Evolutionary conservation across 2,329 filamentous ascomycete species (phyloP), one percentile per base, ranked within the genome.

Genomic region (Exophiala alcalophila): DNA sequence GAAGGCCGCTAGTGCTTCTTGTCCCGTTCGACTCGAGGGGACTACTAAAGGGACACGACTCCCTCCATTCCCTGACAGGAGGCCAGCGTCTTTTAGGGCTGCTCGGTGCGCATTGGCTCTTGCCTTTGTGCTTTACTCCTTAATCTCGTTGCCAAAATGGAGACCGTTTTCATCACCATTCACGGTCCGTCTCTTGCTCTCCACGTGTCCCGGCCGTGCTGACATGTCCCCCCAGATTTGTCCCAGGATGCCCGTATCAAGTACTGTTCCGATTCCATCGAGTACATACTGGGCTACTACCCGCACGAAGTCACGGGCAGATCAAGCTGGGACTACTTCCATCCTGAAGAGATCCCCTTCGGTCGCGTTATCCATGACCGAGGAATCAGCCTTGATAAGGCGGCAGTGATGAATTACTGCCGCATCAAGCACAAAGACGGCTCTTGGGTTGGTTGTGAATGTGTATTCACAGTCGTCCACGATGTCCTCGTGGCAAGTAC

Each of bases 121-220:
- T 42, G 29, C 26, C 34, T 41, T 48, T 46, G 35, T 39, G 44
- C 32, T 29, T 36, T 39, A n/a, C 33, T 25, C 33, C 30, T 30
- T n/a, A 20, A 24, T 23, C 29, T 32, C 34, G 11, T 28, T 27
- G 24, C 28, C 39, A 49, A 24, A 20, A 86, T 87, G 85, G 85
- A 90, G 66, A 84, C 84, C 55, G 92, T 87, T 21, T 94, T 94
- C 68, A 92, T 94, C 69, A 89, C 86, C 55, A 92, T 94, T 61
- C 87, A 92, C 62, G 87, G 87, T 86, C 68, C 70, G 81, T 72
- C 45, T 26, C 33, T 31, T 18, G 14, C 40, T 50, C 32, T 31
- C 31, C 31, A 40, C 29, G 39, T 24, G 24, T 35, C 24, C 35
- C 32, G 53, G 24, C 34, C 34, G 24, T 43, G 32, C 47, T 56